Conservation (phyloP, 2,329 filamentous ascomycete genomes). For the Neurospora sp. region DNA sequence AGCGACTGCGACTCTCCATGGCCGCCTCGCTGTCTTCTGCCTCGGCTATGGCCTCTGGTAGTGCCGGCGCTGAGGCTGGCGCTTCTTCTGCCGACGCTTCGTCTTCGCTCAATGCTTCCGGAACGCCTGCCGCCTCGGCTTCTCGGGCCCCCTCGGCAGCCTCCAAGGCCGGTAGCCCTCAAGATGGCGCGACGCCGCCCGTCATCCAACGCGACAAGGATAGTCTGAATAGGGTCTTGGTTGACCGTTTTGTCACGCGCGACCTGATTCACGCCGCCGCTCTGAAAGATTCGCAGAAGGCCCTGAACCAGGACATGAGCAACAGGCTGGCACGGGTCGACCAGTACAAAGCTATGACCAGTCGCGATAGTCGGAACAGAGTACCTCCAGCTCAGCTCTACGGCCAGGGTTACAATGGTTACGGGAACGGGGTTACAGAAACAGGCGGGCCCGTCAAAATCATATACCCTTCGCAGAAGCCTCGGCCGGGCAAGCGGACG, state of each 20-base stretch:
- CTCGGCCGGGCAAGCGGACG: slow-evolving; percentile 65
- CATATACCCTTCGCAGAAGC: slow-evolving; percentile 70
- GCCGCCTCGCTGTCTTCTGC: slow-evolving; percentile 32
- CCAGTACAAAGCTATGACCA: slow-evolving; percentile 57
- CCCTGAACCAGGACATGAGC: slow-evolving; percentile 46
- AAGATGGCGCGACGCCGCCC: slow-evolving; percentile 9
- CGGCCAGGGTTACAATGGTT: slow-evolving; percentile 75
- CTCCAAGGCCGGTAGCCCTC: slow-evolving; percentile 18
- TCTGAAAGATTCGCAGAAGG: slow-evolving; percentile 39
- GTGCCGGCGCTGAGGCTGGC: slow-evolving; percentile 10
- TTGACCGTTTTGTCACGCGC: slow-evolving; percentile 43
- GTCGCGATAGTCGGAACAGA: slow-evolving; percentile 34
- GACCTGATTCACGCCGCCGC: slow-evolving; percentile 45
- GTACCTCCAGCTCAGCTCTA: slow-evolving; percentile 50
- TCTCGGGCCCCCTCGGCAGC: slow-evolving; percentile 7
- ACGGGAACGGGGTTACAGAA: slow-evolving; percentile 79
- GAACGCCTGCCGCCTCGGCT: slow-evolving; percentile 1
- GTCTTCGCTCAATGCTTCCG: slow-evolving; percentile 4
- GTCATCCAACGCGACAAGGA: slow-evolving; percentile 39
- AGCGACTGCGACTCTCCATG: slow-evolving; percentile 25
- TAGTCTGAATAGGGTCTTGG: slow-evolving; percentile 40
- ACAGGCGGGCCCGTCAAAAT: slow-evolving; percentile 55
- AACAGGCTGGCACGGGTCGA: slow-evolving; percentile 57
- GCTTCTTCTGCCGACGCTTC: slow-evolving; percentile 11
- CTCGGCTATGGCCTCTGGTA: slow-evolving; percentile 20